Evolutionary conservation across 2,329 filamentous ascomycete genomes (phyloP).

Genomic region (Plenodomus lindquistii): DNA sequence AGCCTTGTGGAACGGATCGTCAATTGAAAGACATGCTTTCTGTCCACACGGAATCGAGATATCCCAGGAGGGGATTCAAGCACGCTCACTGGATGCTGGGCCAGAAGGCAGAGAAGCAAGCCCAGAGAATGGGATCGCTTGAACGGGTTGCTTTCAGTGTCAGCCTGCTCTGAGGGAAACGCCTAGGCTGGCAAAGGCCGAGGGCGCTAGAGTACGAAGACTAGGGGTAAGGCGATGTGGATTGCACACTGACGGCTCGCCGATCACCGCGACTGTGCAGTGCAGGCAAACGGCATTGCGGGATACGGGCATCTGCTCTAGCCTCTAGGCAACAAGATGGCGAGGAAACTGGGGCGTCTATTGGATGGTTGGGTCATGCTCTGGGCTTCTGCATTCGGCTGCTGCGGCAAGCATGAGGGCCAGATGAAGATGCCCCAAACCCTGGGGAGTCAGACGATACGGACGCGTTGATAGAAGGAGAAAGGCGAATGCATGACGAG

Average conservation of each 20-base stretch:
- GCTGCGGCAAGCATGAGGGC: conserved; percentile 40
- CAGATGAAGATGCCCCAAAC: conserved; percentile 14
- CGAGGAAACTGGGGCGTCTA: conserved; percentile 9
- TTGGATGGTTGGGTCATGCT: conserved; percentile 28
- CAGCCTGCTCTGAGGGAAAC: conserved; percentile 13
- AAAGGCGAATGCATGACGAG: conserved; percentile 40
- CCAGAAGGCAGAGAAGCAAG: conserved; percentile 22
- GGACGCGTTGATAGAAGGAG: conserved; percentile 28
- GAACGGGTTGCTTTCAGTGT: neutral
- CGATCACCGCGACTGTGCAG: conserved; percentile 26
- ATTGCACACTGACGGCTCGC: conserved; percentile 23
- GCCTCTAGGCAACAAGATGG: neutral
- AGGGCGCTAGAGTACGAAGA: conserved; percentile 18
- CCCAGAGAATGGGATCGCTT: conserved; percentile 29
- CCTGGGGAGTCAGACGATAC: conserved; percentile 41
- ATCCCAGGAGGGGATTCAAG: conserved; percentile 9
- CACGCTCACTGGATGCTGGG: conserved; percentile 21
- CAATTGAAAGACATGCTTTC: conserved; percentile 18
- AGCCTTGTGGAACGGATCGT: conserved; percentile 43
- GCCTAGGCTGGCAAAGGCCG: conserved; percentile 8
- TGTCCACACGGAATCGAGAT: conserved; percentile 19
- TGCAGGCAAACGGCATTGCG: conserved; percentile 17
- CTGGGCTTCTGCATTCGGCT: conserved; percentile 38
- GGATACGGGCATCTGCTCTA: conserved; percentile 21
- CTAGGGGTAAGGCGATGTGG: conserved; percentile 21